Base-by-base conservation (phyloP, 108 stramenopile genomes). In the Aurantiochytrium sp. region DNA sequence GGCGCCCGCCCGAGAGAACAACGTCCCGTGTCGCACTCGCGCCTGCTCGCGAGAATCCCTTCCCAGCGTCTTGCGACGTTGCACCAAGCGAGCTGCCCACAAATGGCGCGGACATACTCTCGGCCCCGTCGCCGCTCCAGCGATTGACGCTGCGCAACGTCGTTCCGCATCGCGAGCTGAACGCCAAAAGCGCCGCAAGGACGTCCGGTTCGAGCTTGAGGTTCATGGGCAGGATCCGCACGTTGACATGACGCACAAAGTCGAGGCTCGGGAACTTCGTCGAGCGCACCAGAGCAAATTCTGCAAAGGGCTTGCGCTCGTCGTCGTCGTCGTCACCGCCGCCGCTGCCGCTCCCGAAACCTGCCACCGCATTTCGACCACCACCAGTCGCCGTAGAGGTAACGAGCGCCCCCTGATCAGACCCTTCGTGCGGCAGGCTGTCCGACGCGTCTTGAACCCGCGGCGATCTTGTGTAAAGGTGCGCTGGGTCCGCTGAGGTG, bases 191-290 rank as follows among this genome's bases (percentile, higher is more conserved):
- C 12, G 73, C 73, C 6, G 42, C 32, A 24, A 81, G 42, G 10
- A 81, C 39, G 1, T 81, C 73, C 0, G 73, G 73, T 24, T 81
- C 73, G 45, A 81, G 73, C 73, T 81, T 81, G 45, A 81, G 73
- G 24, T 81, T 81, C 73, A 81, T 81, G 0, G 73, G 73, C n/a
- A 81, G 45, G 30, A 81, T 48, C 6, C 39, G 73, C n/a, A 48
- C 73, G 24, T 30, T 81, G 15, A 81, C 45, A 12, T 81, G 45
- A 48, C 73, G 73, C 39, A 81, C 73, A 81, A 81, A 81, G 45
- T 81, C 73, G 8, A 81, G 39, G 24, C 73, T 81, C 12, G 73
- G 42, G 39, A 81, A 81, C 45, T 81, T 81, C 19, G 24, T 81
- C 3, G 73, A 81, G 17, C 45, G 39, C 39, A 81, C 45, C 12